phyloP scores from a whole-genome alignment of 164 flowering plant species.

The grape (Vitis vinifera) region DNA sequence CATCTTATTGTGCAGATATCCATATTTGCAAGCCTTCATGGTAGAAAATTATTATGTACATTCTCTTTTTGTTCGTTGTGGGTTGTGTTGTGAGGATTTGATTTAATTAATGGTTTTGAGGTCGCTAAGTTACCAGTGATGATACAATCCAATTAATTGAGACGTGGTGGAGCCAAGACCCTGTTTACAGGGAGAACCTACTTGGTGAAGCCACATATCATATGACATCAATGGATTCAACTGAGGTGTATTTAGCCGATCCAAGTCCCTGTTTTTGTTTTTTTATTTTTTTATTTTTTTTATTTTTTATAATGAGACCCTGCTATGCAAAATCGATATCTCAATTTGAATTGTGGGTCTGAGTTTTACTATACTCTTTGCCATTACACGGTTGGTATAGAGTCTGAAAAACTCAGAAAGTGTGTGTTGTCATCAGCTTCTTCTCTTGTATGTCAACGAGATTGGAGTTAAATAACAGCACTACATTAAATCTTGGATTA shows the following conservation, averaged over 20 bases:
- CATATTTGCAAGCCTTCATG: too few relatives aligned
- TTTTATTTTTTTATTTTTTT: too few relatives aligned
- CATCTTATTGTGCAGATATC: too few relatives aligned
- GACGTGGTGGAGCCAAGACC: constrained; percentile 41
- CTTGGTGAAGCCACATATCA: constrained; percentile 38
- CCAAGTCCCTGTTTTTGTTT: too few relatives aligned
- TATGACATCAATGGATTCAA: constrained; percentile 30
- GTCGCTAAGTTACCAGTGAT: constrained; percentile 11
- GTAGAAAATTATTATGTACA: too few relatives aligned
- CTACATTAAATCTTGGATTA: constrained; percentile 26
- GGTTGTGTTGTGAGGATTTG: neutral
- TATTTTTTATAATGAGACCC: neutral
- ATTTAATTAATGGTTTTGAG: neutral
- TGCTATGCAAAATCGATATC: neutral
- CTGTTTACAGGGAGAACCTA: constrained; percentile 44
- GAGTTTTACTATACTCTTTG: constrained; percentile 58
- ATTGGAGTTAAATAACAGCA: constrained; percentile 72
- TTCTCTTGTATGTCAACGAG: constrained; percentile 41
- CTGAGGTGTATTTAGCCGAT: constrained; percentile 16
- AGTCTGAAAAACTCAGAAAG: constrained; percentile 66
- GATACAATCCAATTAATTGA: constrained; percentile 21
- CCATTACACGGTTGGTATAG: constrained; percentile 18
- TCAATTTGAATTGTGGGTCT: neutral
- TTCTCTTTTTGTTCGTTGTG: neutral
- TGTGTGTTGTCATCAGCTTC: constrained; percentile 85